Evolutionary conservation across 2,329 filamentous ascomycete genomes (phyloP), one percentile per base, ranked within the genome.

Genomic region (Ambrosiella cleistominuta): DNA sequence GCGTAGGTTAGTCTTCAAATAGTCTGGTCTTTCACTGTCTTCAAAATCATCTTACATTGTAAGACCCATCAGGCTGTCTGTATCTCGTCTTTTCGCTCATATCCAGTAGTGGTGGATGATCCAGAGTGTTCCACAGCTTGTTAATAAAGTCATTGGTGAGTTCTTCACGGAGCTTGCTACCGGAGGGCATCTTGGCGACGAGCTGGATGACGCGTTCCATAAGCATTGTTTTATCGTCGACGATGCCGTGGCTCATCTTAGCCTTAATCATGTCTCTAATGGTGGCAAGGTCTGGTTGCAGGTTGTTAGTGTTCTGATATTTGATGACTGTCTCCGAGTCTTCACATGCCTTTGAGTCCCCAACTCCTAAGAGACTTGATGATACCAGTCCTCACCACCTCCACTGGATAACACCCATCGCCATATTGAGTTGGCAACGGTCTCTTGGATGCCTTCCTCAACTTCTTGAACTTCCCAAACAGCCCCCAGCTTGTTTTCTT

Each of bases 201-300:
- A 88, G 73, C 71, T 83, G 78, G 61, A 88, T 87, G 4, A 84
- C 75, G 7, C 79, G 74, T 68, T 88, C 85, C 80, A 88, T 86
- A 50, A 88, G 72, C 74, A 87, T 85, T 1, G 82, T 85, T 70
- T 85, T 86, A 71, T 91, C 87, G 64, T 91, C 82, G 4, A 80
- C 69, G 9, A 83, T 72, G 53, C 79, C 72, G 59, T 76, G 75
- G 1, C 84, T 82, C 38, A 82, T 68, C 68, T 86, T 82, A 61
- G 71, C 74, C 57, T 77, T 75, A 59, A 87, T 71, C 42, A 88
- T 70, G 4, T 78, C 73, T 50, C 78, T 68, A 15, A 88, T 70
- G 0, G 84, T 86, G 64, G 77, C 76, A 50, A 85, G 66, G 63
- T 88, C 84, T 73, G 68, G 38, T 15, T 35, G 7, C 12, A 7